A percentile compares a stretch with the other conserved stretches of the same genome.
Evolutionary conservation across 108 stramenopile species (phyloP).

Genomic region (Bacterosira constricta): DNA sequence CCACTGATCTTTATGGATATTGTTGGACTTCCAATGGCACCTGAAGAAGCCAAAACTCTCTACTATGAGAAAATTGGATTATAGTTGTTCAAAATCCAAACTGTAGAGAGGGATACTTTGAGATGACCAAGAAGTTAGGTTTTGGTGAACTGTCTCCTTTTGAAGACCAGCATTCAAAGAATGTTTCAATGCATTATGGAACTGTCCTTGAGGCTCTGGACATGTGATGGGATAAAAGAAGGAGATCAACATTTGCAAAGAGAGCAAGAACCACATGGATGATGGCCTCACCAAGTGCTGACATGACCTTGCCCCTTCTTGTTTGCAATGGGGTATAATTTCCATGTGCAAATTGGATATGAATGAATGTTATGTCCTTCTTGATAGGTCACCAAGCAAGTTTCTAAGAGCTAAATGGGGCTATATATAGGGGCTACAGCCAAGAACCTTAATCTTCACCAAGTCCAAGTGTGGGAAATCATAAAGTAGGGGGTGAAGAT

Average conservation of each 20-base stretch:
- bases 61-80: conserved; percentile 50
- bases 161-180: conserved; percentile 43
- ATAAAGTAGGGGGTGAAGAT: no score
- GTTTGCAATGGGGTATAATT: conserved; percentile 56
- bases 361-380: conserved; percentile 10
- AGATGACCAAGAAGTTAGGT: conserved; percentile 27
- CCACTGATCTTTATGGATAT: conserved; percentile 55
- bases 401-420: no score
- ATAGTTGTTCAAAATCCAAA: conserved; percentile 51
- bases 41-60: conserved; percentile 36
- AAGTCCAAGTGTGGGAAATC: no score
- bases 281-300: conserved; percentile 46
- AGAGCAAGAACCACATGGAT: conserved; percentile 29
- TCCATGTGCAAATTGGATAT: conserved; percentile 47
- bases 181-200: conserved; percentile 46
- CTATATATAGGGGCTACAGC: no score
- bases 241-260: conserved; percentile 31
- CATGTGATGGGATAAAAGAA: conserved; percentile 25
- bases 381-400: no score
- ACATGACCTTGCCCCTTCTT: conserved; percentile 35
- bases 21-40: conserved; percentile 34
- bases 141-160: conserved; percentile 41
- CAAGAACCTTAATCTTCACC: no score
- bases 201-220: conserved; percentile 34
- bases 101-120: conserved; percentile 43